These are phyloP conservation scores for Trichoderma atrobrunneum DNA, from an alignment of 2,329 filamentous ascomycete genomes.

Conservation along the genomic window DNA sequence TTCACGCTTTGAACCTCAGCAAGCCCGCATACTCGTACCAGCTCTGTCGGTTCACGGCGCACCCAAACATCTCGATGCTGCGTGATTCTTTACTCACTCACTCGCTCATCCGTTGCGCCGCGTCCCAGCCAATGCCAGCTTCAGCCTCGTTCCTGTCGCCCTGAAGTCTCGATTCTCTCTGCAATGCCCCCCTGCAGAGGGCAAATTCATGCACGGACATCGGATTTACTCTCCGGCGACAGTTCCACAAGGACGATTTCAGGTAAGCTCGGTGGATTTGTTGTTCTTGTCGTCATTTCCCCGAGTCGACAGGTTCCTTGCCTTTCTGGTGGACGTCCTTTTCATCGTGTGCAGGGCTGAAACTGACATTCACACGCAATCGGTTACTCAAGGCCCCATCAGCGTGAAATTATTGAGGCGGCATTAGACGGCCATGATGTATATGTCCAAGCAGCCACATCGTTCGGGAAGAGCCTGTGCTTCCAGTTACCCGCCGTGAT, in stretches of 20 bases:
- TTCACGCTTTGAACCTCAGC: background rate
- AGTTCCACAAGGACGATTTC: constrained; percentile 73
- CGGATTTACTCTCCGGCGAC: constrained; percentile 69
- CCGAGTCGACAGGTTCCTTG: constrained; percentile 12
- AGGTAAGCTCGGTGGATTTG: constrained; percentile 45
- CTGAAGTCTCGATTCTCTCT: constrained; percentile 14
- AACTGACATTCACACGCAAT: background rate
- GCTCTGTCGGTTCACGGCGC: background rate
- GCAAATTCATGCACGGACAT: constrained; percentile 59
- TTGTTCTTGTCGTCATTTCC: background rate
- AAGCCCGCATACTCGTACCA: background rate
- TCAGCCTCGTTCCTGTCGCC: background rate
- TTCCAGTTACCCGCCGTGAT: constrained; percentile 90
- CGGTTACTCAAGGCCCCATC: constrained; percentile 60
- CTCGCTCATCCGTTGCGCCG: background rate
- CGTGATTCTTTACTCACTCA: background rate
- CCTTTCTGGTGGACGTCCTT: background rate
- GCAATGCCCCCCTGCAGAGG: constrained; percentile 43
- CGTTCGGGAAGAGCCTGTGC: constrained; percentile 90
- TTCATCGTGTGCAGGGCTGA: background rate
- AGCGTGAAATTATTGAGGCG: constrained; percentile 82
- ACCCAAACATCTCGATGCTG: background rate
- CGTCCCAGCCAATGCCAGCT: background rate
- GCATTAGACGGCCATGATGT: constrained; percentile 83
- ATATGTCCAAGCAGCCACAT: constrained; percentile 86